Evolutionary conservation across 768 basidiomycete genomes (phyloP).

Genomic region (Leccinum barrowsii): DNA sequence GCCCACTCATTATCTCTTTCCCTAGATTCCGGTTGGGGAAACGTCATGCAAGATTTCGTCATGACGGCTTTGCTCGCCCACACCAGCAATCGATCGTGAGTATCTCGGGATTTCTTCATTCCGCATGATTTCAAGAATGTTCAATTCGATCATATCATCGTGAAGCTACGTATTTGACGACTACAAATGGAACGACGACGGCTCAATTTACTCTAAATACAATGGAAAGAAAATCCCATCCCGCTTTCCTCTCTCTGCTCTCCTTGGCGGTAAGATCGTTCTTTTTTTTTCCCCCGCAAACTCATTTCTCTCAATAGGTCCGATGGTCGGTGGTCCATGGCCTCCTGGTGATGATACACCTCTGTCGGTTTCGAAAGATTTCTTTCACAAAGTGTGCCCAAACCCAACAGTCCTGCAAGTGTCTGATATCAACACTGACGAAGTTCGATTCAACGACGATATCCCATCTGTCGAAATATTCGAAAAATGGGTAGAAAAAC

Average conservation of each 20-base stretch:
- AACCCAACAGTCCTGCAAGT: constrained; percentile 32
- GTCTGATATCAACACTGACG: constrained; percentile 27
- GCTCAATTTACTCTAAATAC: constrained; percentile 35
- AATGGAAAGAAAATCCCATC: constrained; percentile 37
- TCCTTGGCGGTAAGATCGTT: constrained; percentile 36
- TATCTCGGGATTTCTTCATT: neutral
- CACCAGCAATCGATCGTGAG: constrained; percentile 34
- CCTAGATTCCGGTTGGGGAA: constrained; percentile 39
- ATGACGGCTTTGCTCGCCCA: constrained; percentile 36
- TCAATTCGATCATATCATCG: constrained; percentile 4
- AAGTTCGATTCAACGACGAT: constrained; percentile 23
- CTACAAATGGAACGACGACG: constrained; percentile 39
- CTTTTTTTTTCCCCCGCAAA: neutral
- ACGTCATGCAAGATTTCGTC: constrained; percentile 40
- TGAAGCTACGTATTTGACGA: constrained; percentile 42
- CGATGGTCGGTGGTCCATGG: constrained; percentile 40
- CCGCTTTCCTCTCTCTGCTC: constrained; percentile 38
- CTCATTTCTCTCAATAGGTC: constrained; percentile 26
- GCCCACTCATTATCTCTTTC: neutral
- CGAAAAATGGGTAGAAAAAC: constrained; percentile 36
- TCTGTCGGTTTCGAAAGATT: constrained; percentile 34
- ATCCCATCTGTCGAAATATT: constrained; percentile 30
- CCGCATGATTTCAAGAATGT: neutral
- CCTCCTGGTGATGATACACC: constrained; percentile 30
- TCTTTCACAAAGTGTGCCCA: constrained; percentile 42